phyloP scores from a whole-genome alignment of 2,329 filamentous ascomycete species.

The Microsporum canis region DNA sequence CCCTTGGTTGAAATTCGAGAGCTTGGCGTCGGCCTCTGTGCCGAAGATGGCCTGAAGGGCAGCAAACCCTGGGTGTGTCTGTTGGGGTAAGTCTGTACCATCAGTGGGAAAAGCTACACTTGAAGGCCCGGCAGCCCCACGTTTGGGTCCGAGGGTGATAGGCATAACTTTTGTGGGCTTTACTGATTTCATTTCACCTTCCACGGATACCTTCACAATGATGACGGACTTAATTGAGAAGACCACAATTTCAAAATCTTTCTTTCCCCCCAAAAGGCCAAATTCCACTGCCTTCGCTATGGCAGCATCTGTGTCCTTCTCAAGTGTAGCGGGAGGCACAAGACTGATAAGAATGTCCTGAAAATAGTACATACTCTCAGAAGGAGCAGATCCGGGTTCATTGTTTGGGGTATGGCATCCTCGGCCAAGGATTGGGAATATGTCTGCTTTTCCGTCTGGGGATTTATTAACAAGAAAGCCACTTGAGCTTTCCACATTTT shows the following conservation, averaged over 20 bases:
- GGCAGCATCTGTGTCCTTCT: background rate
- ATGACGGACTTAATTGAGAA: background rate
- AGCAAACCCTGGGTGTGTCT: background rate
- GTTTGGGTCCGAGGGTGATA: background rate
- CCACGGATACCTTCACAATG: background rate
- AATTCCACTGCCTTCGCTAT: slow-evolving; percentile 2
- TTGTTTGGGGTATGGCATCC: background rate
- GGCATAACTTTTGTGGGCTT: background rate
- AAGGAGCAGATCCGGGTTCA: background rate
- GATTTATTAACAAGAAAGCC: background rate
- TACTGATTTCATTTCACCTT: background rate
- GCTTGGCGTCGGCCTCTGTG: background rate
- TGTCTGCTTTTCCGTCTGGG: background rate
- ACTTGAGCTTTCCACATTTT: background rate
- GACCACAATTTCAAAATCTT: background rate
- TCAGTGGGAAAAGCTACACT: background rate
- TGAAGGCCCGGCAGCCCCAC: background rate
- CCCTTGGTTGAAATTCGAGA: background rate
- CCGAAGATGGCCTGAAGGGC: background rate
- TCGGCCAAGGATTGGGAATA: background rate
- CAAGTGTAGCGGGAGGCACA: background rate
- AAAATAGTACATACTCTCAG: background rate
- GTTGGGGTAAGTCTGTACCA: background rate
- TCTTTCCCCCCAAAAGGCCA: background rate
- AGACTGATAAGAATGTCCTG: background rate